Conservation (phyloP, 2,329 filamentous ascomycete species). For the Colletotrichum kahawae region DNA sequence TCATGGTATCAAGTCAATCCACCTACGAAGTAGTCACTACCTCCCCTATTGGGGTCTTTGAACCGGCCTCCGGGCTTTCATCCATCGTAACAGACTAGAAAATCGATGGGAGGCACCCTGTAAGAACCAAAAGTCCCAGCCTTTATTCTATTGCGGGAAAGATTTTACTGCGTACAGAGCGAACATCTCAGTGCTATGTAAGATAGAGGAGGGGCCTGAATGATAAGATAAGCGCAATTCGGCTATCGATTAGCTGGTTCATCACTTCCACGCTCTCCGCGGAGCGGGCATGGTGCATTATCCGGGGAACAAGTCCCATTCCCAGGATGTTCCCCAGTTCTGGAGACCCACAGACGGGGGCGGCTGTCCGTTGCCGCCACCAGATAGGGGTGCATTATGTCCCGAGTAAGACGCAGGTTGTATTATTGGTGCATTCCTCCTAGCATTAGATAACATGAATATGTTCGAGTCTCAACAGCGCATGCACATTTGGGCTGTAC, state of each 20-base stretch:
- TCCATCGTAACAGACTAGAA: not conserved
- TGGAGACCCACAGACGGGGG: not conserved
- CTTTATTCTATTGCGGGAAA: not conserved
- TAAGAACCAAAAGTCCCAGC: not conserved
- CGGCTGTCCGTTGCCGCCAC: not conserved
- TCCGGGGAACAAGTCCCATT: not conserved
- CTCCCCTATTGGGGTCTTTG: not conserved
- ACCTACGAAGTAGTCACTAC: not conserved
- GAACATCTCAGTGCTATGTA: not conserved
- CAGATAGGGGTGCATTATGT: not conserved
- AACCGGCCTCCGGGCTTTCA: not conserved
- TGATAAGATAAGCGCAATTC: not conserved
- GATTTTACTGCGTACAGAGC: not conserved
- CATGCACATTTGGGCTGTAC: not conserved
- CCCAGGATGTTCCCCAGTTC: not conserved
- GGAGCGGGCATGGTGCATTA: not conserved
- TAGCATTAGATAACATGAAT: not conserved
- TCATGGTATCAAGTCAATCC: not conserved
- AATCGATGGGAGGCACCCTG: not conserved
- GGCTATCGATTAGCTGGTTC: not conserved
- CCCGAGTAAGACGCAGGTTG: not conserved
- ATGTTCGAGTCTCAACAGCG: not conserved
- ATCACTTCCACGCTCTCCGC: not conserved
- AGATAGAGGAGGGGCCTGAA: not conserved
- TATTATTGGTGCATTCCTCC: not conserved